Base-by-base conservation (phyloP, 2,329 filamentous ascomycete species). In the Chaetomium olivaceum region DNA sequence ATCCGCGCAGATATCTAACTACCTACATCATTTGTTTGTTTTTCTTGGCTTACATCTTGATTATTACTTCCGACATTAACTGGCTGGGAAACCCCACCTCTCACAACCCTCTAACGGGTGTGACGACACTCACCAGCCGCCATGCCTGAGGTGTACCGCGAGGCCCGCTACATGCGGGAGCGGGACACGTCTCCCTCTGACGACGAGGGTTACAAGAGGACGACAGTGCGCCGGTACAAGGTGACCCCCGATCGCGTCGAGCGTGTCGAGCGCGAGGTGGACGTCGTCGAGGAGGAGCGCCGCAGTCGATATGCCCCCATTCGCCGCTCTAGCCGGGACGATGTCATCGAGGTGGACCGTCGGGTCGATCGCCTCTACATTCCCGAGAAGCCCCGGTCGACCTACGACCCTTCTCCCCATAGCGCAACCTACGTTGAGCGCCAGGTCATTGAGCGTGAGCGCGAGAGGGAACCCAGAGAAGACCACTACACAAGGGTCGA, bases 151-250 rank as follows among this genome's bases (percentile, higher is more conserved):
- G 74, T 76, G 67, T 76, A 76, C 69, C 74, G 74, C 63, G 76
- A 77, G 68, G 68, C 74, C 71, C 76, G 76, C 65, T 77, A 77
- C 67, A 58, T 67, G 64, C 73, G 72, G 68, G 73, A 73, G 67
- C 74, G 73, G 56, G 74, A 77, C 67, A 70, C 73, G 61, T 74
- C 73, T 54, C 73, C 75, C 31, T 79, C 75, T 16, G 80, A 82
- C 67, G 82, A 83, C 62, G 81, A 83, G 36, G 71, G 72, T 27
- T 80, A 80, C 74, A 78, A 77, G 71, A 78, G 75, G 66, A 80
- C 81, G 5, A 83, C 81, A n/a, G 78, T 85, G 62, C 81, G 80
- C 67, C 80, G 83, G 63, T 85, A 85, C 77, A 85, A 85, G 73
- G 81, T 85, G 31, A 74, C 75, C 9, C 77, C 79, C 12, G 76